These are phyloP conservation scores for Dactylellina parvicollis DNA, from an alignment of 2,329 filamentous ascomycete species.

Conservation along the genomic window DNA sequence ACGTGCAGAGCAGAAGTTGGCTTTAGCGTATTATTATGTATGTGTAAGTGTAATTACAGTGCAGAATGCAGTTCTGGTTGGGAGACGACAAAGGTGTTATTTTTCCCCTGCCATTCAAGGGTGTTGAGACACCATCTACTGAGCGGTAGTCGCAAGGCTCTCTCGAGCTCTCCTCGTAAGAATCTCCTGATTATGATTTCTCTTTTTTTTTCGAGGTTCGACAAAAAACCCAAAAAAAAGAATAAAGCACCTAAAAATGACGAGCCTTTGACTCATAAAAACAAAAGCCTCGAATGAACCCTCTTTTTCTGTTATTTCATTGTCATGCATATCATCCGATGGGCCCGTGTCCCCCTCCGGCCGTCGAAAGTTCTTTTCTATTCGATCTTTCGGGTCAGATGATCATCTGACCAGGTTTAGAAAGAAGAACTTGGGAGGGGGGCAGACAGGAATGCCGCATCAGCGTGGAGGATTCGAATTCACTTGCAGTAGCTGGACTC, in stretches of 20 bases:
- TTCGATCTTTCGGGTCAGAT: constrained; percentile 26
- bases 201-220: not conserved
- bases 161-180: too few species aligned
- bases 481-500: constrained; percentile 12
- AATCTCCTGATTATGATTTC: too few species aligned
- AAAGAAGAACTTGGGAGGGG: not conserved
- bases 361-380: not conserved
- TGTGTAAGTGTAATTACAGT: constrained; percentile 31
- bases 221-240: not conserved
- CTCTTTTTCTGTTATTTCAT: too few species aligned
- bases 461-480: constrained; percentile 19
- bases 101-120: too few species aligned
- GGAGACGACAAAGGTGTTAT: too few species aligned
- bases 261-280: not conserved
- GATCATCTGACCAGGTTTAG: constrained; percentile 41
- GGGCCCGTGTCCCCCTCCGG: too few species aligned
- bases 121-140: too few species aligned
- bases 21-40: constrained; percentile 36
- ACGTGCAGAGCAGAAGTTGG: constrained; percentile 38
- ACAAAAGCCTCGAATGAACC: too few species aligned
- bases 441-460: constrained; percentile 19
- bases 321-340: not conserved
- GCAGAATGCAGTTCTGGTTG: constrained; percentile 26
- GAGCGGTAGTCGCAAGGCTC: too few species aligned
- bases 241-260: not conserved